Evolutionary conservation across 108 stramenopile genomes (phyloP).

Genomic region (Nitzschia palea): DNA sequence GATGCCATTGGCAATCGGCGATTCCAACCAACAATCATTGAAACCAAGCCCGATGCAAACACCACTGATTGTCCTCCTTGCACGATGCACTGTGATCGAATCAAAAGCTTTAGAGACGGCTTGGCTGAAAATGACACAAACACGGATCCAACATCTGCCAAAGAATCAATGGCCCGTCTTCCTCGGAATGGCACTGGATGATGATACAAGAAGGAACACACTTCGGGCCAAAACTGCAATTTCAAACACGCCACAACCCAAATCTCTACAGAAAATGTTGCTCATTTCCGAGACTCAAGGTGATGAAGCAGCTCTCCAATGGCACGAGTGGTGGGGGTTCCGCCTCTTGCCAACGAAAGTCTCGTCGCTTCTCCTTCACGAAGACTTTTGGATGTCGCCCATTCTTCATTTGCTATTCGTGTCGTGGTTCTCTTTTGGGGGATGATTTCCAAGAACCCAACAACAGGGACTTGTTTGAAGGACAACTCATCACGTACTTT

Average conservation of each 20-base stretch:
- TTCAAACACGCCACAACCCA: neutral
- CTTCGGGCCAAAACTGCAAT: neutral
- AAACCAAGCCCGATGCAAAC: conserved; percentile 2
- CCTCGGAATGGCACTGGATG: conserved; percentile 10
- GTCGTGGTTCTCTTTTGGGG: conserved; percentile 22
- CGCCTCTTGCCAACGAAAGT: conserved; percentile 11
- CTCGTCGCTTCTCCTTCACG: neutral
- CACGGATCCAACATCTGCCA: neutral
- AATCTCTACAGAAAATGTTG: conserved; percentile 27
- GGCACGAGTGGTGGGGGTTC: conserved; percentile 16
- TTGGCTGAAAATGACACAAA: neutral
- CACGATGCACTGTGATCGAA: conserved; percentile 10
- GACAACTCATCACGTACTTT: conserved; percentile 26
- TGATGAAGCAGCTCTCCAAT: conserved; percentile 35
- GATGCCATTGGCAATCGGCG: conserved; percentile 62
- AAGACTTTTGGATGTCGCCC: neutral
- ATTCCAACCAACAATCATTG: conserved; percentile 16
- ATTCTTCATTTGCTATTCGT: neutral
- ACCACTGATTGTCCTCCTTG: neutral
- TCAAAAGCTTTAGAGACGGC: conserved; percentile 10
- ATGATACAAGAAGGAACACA: conserved; percentile 5
- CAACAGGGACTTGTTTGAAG: conserved; percentile 21
- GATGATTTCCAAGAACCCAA: neutral
- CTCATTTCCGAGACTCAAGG: conserved; percentile 35
- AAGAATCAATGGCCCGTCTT: neutral